Conservation (phyloP, 345 rosid species). For the Rhodamnia rubescens region DNA sequence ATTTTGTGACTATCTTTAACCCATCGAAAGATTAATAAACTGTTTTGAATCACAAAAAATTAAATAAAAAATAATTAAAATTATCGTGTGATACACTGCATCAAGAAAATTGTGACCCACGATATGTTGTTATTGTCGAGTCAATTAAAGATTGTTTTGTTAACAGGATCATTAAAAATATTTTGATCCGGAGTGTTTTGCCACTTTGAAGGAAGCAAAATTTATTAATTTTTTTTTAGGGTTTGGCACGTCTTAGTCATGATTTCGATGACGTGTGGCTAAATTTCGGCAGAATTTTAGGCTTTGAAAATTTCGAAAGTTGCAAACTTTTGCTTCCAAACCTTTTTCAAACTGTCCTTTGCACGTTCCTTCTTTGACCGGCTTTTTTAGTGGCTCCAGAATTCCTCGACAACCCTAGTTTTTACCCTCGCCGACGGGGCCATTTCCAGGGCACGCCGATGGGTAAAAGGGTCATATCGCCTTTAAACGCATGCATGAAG, state of each 20-base stretch:
- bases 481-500: neutral
- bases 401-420: neutral
- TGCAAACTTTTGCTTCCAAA: neutral
- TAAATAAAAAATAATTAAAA: too few species aligned
- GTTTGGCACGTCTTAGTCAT: neutral
- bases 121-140: too few species aligned
- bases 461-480: neutral
- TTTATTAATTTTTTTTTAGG: neutral
- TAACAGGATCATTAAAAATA: too few species aligned
- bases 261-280: neutral
- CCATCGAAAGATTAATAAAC: too few species aligned
- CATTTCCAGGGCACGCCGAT: neutral
- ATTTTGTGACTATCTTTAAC: too few species aligned
- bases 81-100: too few species aligned
- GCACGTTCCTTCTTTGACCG: conserved; percentile 6
- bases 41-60: too few species aligned
- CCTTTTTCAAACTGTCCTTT: neutral
- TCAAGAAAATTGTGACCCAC: too few species aligned
- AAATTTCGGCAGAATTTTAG: conserved; percentile 8
- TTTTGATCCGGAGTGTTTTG: neutral
- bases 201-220: neutral
- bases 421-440: neutral
- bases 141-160: too few species aligned
- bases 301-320: conserved; percentile 1
- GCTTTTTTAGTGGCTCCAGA: conserved; percentile 11